Conservation (phyloP, 2,329 filamentous ascomycete genomes). For the Myrmaecium sp. region DNA sequence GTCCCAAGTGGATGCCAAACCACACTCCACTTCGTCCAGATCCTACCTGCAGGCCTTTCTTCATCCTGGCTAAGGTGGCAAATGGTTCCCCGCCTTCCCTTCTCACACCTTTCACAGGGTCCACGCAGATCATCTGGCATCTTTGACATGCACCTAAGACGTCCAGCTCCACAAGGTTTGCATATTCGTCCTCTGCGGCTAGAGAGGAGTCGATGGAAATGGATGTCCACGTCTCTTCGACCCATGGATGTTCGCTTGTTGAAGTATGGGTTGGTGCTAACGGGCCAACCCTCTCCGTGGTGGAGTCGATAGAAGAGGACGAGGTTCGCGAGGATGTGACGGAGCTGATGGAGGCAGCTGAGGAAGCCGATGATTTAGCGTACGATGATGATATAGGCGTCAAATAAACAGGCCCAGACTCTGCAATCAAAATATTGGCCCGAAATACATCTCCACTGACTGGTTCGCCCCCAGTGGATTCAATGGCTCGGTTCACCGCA, state of each 20-base stretch:
- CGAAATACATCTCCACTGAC: conserved; percentile 65
- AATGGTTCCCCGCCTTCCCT: conserved; percentile 78
- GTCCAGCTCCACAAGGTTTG: conserved; percentile 47
- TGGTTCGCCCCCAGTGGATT: conserved; percentile 39
- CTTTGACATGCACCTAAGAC: conserved; percentile 71
- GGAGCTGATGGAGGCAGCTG: too few relatives aligned
- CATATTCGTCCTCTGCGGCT: too few relatives aligned
- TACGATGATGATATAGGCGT: neutral
- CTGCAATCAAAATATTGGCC: conserved; percentile 66
- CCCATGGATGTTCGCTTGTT: conserved; percentile 44
- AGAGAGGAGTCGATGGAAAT: too few relatives aligned
- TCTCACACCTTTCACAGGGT: conserved; percentile 59
- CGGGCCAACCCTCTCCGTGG: too few relatives aligned
- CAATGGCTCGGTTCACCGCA: conserved; percentile 58
- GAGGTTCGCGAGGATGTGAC: too few relatives aligned
- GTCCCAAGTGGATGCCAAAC: too few relatives aligned
- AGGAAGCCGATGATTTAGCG: too few relatives aligned
- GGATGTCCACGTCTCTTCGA: conserved; percentile 78
- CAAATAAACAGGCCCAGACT: too few relatives aligned
- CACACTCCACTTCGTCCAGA: too few relatives aligned
- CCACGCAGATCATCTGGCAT: conserved; percentile 92
- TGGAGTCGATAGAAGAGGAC: too few relatives aligned
- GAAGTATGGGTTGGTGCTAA: conserved; percentile 23
- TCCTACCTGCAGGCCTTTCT: too few relatives aligned
- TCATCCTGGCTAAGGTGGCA: conserved; percentile 73